phyloP scores from a whole-genome alignment of 2,329 filamentous ascomycete species.

The Talaromyces pinophilus region DNA sequence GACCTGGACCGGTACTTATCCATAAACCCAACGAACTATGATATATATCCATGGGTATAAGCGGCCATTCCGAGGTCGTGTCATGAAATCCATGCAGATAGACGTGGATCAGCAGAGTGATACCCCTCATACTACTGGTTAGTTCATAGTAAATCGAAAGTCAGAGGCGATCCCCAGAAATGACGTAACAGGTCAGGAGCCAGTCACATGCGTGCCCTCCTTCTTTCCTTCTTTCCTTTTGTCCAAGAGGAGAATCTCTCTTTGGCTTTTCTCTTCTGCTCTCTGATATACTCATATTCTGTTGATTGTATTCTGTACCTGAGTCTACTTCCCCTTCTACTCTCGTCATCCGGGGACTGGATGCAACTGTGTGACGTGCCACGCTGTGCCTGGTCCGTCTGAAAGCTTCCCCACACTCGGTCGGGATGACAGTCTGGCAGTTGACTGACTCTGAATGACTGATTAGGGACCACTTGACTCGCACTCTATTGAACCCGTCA shows the following conservation, averaged over 20 bases:
- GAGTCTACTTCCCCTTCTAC: background rate
- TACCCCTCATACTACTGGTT: background rate
- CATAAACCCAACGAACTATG: background rate
- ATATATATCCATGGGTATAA: background rate
- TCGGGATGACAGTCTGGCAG: background rate
- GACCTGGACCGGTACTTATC: background rate
- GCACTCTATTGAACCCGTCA: background rate
- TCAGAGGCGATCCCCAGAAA: background rate
- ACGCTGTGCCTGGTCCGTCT: constrained; percentile 9
- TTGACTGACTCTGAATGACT: background rate
- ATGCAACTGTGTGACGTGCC: constrained; percentile 4
- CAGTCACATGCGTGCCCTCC: constrained; percentile 3
- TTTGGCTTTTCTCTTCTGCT: too few relatives aligned
- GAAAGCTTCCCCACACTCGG: constrained; percentile 8
- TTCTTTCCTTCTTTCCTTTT: background rate
- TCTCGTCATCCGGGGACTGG: background rate
- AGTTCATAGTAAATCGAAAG: too few relatives aligned
- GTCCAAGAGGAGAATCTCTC: background rate
- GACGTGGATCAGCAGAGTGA: background rate
- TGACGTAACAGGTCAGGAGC: constrained; percentile 9
- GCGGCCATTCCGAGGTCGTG: background rate
- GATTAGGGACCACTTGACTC: background rate
- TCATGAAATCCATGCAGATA: background rate
- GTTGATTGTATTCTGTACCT: background rate
- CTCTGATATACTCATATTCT: background rate